phyloP scores from a whole-genome alignment of 495 filamentous ascomycete species.

The Aspergillus homomorphus region DNA sequence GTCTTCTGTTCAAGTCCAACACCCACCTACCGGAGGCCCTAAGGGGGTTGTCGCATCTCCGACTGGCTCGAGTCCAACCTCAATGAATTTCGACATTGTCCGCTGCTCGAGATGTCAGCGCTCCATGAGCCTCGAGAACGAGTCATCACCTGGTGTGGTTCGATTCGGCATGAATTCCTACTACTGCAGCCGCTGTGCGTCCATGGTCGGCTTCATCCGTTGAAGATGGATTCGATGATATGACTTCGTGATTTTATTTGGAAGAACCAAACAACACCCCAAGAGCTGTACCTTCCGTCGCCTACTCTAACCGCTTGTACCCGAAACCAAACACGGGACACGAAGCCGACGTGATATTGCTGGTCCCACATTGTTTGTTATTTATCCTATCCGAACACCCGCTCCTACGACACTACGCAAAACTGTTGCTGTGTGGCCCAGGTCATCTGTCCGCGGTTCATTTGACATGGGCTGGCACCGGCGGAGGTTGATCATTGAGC shows the following conservation, averaged over 20 bases:
- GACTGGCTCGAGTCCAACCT: constrained; percentile 20
- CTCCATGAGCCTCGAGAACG: constrained; percentile 42
- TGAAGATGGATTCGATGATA: constrained; percentile 36
- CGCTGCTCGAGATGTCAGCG: constrained; percentile 51
- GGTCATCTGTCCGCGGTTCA: neutral
- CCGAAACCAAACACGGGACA: neutral
- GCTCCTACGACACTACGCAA: neutral
- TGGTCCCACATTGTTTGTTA: neutral
- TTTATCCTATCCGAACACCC: neutral
- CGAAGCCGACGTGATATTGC: neutral
- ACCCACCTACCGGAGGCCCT: constrained; percentile 23
- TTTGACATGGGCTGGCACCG: neutral
- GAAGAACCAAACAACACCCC: neutral
- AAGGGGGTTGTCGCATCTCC: constrained; percentile 19
- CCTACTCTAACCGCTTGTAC: neutral
- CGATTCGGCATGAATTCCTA: constrained; percentile 75
- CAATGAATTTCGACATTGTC: constrained; percentile 38
- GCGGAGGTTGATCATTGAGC: neutral
- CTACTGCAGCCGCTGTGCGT: constrained; percentile 72
- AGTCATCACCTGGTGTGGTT: constrained; percentile 54
- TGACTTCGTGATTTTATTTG: neutral
- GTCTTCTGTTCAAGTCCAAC: constrained; percentile 38
- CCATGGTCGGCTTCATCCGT: constrained; percentile 64
- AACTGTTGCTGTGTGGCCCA: neutral
- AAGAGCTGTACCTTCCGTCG: neutral